Percentiles rank a stretch among this genome's conserved stretches.
phyloP scores from a whole-genome alignment of 306 rosid genomes.

The Cyamopsis tetragonoloba region DNA sequence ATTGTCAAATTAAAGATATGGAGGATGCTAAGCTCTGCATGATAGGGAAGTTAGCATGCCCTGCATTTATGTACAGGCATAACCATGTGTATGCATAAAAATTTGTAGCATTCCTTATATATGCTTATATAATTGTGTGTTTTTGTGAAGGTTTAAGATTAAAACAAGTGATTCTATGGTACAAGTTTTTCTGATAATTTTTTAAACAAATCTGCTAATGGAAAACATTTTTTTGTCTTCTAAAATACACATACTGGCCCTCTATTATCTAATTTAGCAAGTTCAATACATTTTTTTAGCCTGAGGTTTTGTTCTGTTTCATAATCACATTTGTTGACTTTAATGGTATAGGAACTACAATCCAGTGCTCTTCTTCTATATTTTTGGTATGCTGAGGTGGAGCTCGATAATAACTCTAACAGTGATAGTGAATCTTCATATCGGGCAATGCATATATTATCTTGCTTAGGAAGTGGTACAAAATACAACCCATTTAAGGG shows the following conservation, averaged over 20 bases:
- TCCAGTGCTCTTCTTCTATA: slow-evolving; percentile 68
- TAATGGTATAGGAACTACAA: slow-evolving; percentile 54
- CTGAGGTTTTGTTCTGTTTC: background rate
- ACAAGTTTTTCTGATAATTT: background rate
- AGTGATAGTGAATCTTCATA: slow-evolving; percentile 36
- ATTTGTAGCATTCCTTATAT: background rate
- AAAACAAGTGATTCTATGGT: background rate
- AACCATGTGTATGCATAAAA: background rate
- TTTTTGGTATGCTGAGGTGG: slow-evolving; percentile 93
- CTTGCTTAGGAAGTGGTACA: slow-evolving; percentile 74
- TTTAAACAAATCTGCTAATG: background rate
- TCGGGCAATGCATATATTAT: slow-evolving; percentile 70
- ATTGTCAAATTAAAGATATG: background rate
- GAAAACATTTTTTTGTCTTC: too few relatives aligned
- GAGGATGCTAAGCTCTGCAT: background rate
- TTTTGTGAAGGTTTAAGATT: background rate
- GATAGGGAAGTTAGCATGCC: background rate
- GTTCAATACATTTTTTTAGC: background rate
- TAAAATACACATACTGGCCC: background rate
- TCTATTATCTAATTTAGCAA: background rate
- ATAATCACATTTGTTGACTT: slow-evolving; percentile 11
- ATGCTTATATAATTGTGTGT: background rate
- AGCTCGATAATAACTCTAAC: slow-evolving; percentile 47
- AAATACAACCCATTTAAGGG: slow-evolving; percentile 61
- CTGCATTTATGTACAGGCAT: background rate